Base-by-base conservation (phyloP, 768 basidiomycete species). In the Boletus huronensis region DNA sequence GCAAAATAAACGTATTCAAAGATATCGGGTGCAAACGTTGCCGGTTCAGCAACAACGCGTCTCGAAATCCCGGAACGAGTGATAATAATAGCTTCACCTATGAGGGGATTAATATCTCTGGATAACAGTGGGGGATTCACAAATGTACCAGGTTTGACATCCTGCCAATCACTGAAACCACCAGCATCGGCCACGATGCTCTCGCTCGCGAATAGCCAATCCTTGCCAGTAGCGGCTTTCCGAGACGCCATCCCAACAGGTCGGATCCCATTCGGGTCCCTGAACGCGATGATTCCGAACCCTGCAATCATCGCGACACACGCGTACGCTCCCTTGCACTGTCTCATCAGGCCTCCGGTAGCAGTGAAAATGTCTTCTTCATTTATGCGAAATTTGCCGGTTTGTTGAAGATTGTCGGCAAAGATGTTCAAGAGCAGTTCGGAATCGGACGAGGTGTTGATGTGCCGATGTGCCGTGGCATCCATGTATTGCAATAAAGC, bases 1-100 rank as follows among this genome's bases (percentile, higher is more conserved):
- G 97, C 94, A 69, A 99, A 93, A 75, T 99, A 99, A 59, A 99
- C 97, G 64, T 84, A 97, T 79, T 99, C 97, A 68, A 98, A 99
- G 64, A 99, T 97, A 73, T 98, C 97, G 21, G 97, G 97, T 1
- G 96, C 90, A 68, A 98, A 97, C 2, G 81, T 82, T 7, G 83
- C 81, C 7, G 84, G 76, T 17, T 83, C 75, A 10, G 79, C 81
- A 47, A 93, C 85, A 64, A 88, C 82, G 21, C 92, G 83, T 45
- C 91, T 80, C 7, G 84, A 82, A 50, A 98, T 81, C 31, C 80
- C 78, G 48, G 75, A 79, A 47, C 92, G 87, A 7, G 97, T 99
- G 67, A 97, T 91, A 68, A 99, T 98, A 39, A 98, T 76, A 16
- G 96, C 95, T 73, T 99, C 95, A 31, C 97, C 94, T 93, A 50